Percentiles rank a stretch among this genome's conserved stretches.
Evolutionary conservation across 2,329 filamentous ascomycete genomes (phyloP).

Genomic region (Colletotrichum brevisporum): DNA sequence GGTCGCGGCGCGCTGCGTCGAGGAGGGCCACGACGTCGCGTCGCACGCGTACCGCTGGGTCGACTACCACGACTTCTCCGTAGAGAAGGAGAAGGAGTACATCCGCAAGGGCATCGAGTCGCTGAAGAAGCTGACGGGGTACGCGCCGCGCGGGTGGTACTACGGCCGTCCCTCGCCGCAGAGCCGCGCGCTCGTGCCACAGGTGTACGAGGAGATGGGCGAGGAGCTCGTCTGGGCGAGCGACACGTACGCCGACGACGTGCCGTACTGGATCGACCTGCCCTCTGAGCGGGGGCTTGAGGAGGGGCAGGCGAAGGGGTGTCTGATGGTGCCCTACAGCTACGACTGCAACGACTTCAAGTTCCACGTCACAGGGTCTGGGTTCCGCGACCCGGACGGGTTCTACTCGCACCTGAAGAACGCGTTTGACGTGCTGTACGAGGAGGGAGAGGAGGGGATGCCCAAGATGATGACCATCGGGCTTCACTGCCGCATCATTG

Average conservation of each 20-base stretch:
- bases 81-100: conserved; percentile 63
- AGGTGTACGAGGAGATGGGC: conserved; percentile 67
- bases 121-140: conserved; percentile 59
- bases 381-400: conserved; percentile 59
- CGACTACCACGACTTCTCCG: conserved; percentile 61
- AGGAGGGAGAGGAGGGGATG: conserved; percentile 61
- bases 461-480: conserved; percentile 73
- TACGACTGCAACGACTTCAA: conserved; percentile 71
- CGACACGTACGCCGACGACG: conserved; percentile 68
- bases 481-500: conserved; percentile 66
- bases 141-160: conserved; percentile 64
- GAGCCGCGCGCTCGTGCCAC: conserved; percentile 59
- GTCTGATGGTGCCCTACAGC: conserved; percentile 67
- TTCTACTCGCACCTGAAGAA: conserved; percentile 64
- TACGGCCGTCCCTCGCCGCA: conserved; percentile 62
- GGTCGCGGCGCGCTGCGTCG: conserved; percentile 61
- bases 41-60: conserved; percentile 66
- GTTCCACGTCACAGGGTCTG: conserved; percentile 54
- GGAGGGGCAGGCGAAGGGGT: conserved; percentile 57
- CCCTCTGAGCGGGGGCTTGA: conserved; percentile 59
- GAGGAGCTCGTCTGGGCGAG: conserved; percentile 63
- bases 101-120: conserved; percentile 58
- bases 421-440: conserved; percentile 68
- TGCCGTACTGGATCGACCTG: conserved; percentile 69
- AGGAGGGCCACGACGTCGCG: conserved; percentile 65